phyloP scores from a whole-genome alignment of 2,329 filamentous ascomycete genomes.

The Phyllosticta capitalensis region DNA sequence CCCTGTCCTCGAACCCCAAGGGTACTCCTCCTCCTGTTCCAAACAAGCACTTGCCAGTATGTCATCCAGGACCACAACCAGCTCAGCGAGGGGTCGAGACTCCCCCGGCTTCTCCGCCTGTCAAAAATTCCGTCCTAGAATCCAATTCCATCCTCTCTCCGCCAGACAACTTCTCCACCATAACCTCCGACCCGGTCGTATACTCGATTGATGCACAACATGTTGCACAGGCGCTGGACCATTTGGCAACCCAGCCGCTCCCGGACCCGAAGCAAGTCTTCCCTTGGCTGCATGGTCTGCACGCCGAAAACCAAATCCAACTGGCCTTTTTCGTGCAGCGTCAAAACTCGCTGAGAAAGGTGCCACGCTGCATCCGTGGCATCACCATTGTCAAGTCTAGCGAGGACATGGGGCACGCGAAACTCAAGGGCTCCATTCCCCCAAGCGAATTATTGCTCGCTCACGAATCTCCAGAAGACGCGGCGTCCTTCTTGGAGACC shows the following conservation, averaged over 20 bases:
- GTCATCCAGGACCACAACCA: constrained; percentile 64
- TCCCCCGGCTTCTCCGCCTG: constrained; percentile 49
- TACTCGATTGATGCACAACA: constrained; percentile 63
- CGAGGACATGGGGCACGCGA: constrained; percentile 62
- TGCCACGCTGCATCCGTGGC: constrained; percentile 67
- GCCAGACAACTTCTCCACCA: constrained; percentile 38
- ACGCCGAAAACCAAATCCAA: constrained; percentile 81
- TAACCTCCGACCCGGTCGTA: constrained; percentile 50
- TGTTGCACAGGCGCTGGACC: constrained; percentile 64
- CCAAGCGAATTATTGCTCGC: constrained; percentile 67
- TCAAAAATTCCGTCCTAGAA: constrained; percentile 46
- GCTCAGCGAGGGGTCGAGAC: constrained; percentile 36
- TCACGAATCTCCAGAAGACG: constrained; percentile 29
- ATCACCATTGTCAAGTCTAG: constrained; percentile 84
- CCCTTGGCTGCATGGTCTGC: constrained; percentile 90
- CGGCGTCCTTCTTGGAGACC: constrained; percentile 63
- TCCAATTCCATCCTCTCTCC: constrained; percentile 67
- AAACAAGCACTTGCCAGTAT: constrained; percentile 85
- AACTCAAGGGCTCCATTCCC: constrained; percentile 77
- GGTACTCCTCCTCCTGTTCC: constrained; percentile 56
- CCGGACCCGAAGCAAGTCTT: constrained; percentile 82
- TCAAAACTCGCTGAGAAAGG: constrained; percentile 58
- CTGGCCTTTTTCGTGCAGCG: constrained; percentile 79
- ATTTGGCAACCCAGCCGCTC: constrained; percentile 67
- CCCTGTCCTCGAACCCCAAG: constrained; percentile 47